Percentiles rank a stretch among this genome's conserved stretches.
Evolutionary conservation across 768 basidiomycete species (phyloP).

Genomic region (Tremella mesenterica): DNA sequence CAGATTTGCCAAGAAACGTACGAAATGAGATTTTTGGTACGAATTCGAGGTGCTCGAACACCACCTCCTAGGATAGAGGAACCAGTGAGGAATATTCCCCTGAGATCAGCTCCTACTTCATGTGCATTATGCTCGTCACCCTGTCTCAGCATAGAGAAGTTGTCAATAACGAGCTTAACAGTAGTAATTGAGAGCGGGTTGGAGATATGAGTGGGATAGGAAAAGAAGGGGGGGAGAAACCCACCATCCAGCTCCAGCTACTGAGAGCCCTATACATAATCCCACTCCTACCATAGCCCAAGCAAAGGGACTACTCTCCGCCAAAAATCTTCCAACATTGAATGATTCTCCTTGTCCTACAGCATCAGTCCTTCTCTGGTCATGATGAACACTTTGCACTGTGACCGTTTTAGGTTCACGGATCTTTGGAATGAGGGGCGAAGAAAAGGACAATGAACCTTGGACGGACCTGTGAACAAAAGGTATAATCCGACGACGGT

Average conservation of each 20-base stretch:
- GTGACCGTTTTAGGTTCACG: no score
- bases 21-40: slow-evolving; percentile 97
- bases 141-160: background rate
- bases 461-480: slow-evolving; percentile 68
- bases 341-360: slow-evolving; percentile 80
- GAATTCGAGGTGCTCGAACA: slow-evolving; percentile 82
- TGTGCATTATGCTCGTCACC: no score
- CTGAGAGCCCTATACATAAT: slow-evolving; percentile 84
- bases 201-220: background rate
- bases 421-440: slow-evolving; percentile 12
- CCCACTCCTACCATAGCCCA: slow-evolving; percentile 89
- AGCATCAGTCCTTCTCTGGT: background rate
- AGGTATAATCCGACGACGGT: slow-evolving; percentile 70
- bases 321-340: slow-evolving; percentile 87
- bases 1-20: slow-evolving; percentile 47
- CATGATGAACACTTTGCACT: background rate
- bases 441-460: background rate
- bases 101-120: slow-evolving; percentile 42
- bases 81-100: slow-evolving; percentile 97
- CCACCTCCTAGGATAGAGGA: slow-evolving; percentile 95
- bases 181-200: background rate
- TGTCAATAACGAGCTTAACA: background rate
- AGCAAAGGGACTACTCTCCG: slow-evolving; percentile 84
- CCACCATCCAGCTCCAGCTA: slow-evolving; percentile 90
- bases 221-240: slow-evolving; percentile 28